Conservation (phyloP, 2,329 filamentous ascomycete genomes). For the Neodidymelliopsis sp. region DNA sequence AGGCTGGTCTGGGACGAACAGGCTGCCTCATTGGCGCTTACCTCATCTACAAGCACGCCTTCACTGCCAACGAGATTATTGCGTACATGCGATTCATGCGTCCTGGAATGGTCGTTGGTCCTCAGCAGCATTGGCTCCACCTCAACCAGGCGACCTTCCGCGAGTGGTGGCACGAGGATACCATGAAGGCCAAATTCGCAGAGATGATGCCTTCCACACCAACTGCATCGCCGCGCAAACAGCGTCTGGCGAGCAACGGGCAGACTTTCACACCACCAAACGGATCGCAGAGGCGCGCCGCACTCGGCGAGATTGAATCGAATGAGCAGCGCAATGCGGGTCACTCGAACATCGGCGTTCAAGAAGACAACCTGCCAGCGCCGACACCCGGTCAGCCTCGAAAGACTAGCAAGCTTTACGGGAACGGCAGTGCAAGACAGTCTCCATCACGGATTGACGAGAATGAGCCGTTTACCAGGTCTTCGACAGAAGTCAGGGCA, state of each 20-base stretch:
- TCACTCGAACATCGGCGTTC: conserved; percentile 64
- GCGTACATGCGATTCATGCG: conserved; percentile 99
- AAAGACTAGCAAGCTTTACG: conserved; percentile 81
- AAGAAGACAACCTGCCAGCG: conserved; percentile 91
- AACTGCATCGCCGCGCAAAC: conserved; percentile 60
- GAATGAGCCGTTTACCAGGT: conserved; percentile 58
- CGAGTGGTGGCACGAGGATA: conserved; percentile 92
- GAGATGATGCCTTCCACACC: conserved; percentile 64
- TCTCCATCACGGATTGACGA: conserved; percentile 54
- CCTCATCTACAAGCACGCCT: conserved; percentile 95
- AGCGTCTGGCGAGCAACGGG: conserved; percentile 65
- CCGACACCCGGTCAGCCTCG: conserved; percentile 95
- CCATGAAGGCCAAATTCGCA: conserved; percentile 82
- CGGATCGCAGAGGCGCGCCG: conserved; percentile 76
- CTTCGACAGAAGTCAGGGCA: conserved; percentile 66
- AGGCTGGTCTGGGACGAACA: conserved; percentile 92
- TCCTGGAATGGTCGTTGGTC: conserved; percentile 97
- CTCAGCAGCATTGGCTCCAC: conserved; percentile 98
- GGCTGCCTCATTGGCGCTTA: conserved; percentile 97
- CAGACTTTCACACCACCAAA: conserved; percentile 87
- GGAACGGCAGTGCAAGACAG: conserved; percentile 55
- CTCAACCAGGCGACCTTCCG: conserved; percentile 95
- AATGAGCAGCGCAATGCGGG: conserved; percentile 65
- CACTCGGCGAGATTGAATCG: conserved; percentile 91
- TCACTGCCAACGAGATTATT: conserved; percentile 96